Percentiles rank a stretch among this genome's conserved stretches.
phyloP scores from a whole-genome alignment of 2,329 filamentous ascomycete species.

The Aspergillus sp. region DNA sequence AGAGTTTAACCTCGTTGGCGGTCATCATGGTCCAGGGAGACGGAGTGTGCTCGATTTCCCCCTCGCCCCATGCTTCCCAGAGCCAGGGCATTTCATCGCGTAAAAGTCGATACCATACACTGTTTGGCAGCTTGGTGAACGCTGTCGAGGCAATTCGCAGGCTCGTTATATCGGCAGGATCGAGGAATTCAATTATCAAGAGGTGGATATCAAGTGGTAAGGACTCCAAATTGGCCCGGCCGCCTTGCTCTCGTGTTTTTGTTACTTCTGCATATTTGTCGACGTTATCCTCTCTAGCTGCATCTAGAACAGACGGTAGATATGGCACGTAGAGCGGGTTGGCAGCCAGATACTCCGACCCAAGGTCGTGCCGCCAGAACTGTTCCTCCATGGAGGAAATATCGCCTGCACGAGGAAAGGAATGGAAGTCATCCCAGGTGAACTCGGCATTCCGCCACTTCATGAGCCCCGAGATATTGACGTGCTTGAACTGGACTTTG shows the following conservation, averaged over 20 bases:
- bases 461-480: constrained; percentile 12
- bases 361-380: constrained; percentile 10
- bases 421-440: not conserved
- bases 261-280: no score
- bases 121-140: constrained; percentile 12
- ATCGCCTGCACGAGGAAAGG: not conserved
- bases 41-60: not conserved
- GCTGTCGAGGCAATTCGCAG: constrained; percentile 10
- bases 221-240: not conserved
- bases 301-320: constrained; percentile 5
- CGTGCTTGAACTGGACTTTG: constrained; percentile 9
- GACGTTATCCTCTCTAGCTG: not conserved
- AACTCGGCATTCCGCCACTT: constrained; percentile 17
- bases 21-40: not conserved
- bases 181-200: constrained; percentile 1
- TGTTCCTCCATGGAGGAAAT: not conserved
- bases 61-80: constrained; percentile 13
- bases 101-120: constrained; percentile 15
- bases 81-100: constrained; percentile 21
- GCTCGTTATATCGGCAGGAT: constrained; percentile 6
- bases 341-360: constrained; percentile 14
- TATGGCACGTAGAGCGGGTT: constrained; percentile 17
- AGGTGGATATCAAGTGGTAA: constrained; percentile 11
- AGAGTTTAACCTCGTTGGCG: not conserved
- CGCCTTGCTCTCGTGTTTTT: no score